Evolutionary conservation across 2,329 filamentous ascomycete genomes (phyloP), one percentile per base, ranked within the genome.

Genomic region (Fusarium solani-melongenae): DNA sequence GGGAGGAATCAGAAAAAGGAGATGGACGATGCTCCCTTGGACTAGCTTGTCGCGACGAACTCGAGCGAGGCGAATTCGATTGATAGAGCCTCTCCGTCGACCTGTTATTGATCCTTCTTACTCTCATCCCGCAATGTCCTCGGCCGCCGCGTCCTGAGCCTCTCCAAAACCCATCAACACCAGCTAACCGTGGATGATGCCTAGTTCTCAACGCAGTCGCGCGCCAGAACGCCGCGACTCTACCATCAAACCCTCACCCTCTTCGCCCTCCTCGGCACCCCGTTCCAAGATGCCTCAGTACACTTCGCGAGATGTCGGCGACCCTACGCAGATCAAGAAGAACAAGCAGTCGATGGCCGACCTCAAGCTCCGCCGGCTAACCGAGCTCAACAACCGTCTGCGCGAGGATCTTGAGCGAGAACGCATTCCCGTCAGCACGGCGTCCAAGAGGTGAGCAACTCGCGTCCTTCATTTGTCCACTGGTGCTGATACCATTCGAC

Each of bases 261-360:
- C 61, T 24, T 62, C 63, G 38, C 46, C 68, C 36, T 67, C 73
- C 53, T 73, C 74, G 33, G 69, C 70, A 66, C 62, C 74, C 74
- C 56, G 77, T 69, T 68, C 71, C 82, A 88, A 82, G 73, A 91
- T 92, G 89, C 89, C 90, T 84, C 87, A 89, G 76, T 92, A 92
- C 84, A 91, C 90, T 67, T 91, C 90, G 57, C 88, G 90, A 78
- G 90, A 92, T 81, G 89, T 90, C 71, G 89, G 89, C 84, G 90
- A 92, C 81, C 89, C 90, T 82, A 89, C 89, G 79, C 90, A 92
- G 82, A 90, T 91, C 79, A 91, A 90, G 89, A 97, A 95, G 88
- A 98, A 97, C 88, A 98, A 98, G 89, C 96, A 98, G 87, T 98
- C 94, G 83, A 98, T 99, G 94, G 96, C 96, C 78, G 96, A 99